Evolutionary conservation across 371 early-diverging fungal genomes (phyloP), one percentile per base, ranked within the genome.

Genomic region (Nematocida displodere): DNA sequence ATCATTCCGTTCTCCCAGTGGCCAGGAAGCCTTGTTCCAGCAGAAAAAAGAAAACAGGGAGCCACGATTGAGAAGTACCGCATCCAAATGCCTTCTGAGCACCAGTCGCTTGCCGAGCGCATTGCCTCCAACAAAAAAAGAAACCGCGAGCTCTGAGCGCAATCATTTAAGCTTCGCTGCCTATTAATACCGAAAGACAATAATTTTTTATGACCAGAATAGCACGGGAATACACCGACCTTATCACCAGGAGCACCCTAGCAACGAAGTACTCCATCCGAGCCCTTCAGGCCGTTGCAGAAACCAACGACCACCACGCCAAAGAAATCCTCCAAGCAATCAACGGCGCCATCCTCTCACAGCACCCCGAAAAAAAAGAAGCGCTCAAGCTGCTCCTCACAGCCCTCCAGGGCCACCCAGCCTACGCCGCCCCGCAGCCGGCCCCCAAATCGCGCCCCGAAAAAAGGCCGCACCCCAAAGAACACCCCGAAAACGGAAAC

Each of bases 261-360:
- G 33, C 13, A 13, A 71, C 49, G 26, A 71, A 71, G 49, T 62
- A 58, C 39, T 22, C 44, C 26, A n/a, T 71, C 2, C 39, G 46
- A 36, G 75, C 75, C 22, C 44, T 71, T 3, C 59, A 71, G 49
- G 11, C 13, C 13, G 46, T 62, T 15, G 75, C 75, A 8, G 75
- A 71, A 71, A 71, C 75, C 20, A 71, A 71, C 39, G 52, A 44
- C 13, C 62, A 71, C 17, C 24, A 61, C 31, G 62, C 61, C 31
- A 33, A 37, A 24, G 75, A 71, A 37, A 71, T 71, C 7, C 36
- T 58, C 28, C 15, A 22, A 17, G 44, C 75, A 5, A 71, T 71
- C 37, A 26, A 59, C 2, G n/a, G 20, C 2, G 61, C 54, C 31
- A 33, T 62, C 39, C n/a, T 40, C 1, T 22, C 3, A n/a, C 46